A percentile compares a stretch with the other conserved stretches of the same genome.
Evolutionary conservation across 2,329 filamentous ascomycete genomes (phyloP).

Genomic region (Dactylellina sp.): DNA sequence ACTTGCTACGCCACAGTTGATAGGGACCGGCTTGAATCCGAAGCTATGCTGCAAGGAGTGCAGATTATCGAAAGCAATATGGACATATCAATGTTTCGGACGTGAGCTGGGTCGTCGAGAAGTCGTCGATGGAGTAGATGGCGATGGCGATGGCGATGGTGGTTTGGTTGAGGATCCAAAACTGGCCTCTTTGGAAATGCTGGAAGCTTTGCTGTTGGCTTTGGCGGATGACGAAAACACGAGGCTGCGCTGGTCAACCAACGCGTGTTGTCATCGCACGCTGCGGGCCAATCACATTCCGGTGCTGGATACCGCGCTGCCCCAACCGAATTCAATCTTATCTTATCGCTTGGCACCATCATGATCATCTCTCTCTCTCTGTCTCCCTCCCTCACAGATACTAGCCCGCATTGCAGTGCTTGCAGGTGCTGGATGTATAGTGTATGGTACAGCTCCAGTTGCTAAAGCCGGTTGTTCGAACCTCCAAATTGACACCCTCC

Average conservation of each 20-base stretch:
- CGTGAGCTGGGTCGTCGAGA: not conserved
- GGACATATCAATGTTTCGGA: constrained; percentile 42
- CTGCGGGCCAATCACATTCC: constrained; percentile 38
- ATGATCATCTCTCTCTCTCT: no score
- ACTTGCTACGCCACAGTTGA: constrained; percentile 20
- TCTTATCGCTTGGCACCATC: constrained; percentile 35
- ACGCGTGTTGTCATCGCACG: constrained; percentile 40
- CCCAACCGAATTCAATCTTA: no score
- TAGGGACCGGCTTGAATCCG: constrained; percentile 33
- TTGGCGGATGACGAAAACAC: constrained; percentile 55
- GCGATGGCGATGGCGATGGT: constrained; percentile 16
- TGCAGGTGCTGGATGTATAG: no score
- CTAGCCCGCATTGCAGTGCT: no score
- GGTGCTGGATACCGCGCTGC: not conserved
- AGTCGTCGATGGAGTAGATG: constrained; percentile 2
- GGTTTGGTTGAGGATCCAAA: no score
- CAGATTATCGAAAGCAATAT: constrained; percentile 17
- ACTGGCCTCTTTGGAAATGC: constrained; percentile 25
- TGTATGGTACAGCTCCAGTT: no score
- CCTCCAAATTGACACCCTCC: no score
- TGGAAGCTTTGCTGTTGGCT: constrained; percentile 18
- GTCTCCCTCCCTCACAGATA: no score
- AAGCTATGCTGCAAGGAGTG: constrained; percentile 25
- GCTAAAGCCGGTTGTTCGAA: no score
- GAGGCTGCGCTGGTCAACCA: constrained; percentile 30